Evolutionary conservation across 257 asterid species (phyloP), one percentile per base, ranked within the genome.

Genomic region (Nicotiana paniculata): DNA sequence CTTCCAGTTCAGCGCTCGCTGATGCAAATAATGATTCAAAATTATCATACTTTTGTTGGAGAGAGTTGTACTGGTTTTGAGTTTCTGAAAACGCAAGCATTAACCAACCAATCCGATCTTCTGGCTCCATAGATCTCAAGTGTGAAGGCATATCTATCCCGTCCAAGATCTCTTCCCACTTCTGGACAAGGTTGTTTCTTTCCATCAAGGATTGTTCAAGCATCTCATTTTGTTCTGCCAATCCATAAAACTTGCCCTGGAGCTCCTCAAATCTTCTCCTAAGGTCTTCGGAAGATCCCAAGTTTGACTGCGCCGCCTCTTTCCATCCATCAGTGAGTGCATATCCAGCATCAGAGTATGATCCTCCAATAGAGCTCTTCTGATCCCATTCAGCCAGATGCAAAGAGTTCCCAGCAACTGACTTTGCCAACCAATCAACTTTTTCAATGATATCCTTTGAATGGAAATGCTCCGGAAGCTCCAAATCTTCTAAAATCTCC

Each of bases 191-290:
- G 86, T 88, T 92, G 92, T 93, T 96, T 87, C 98, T 90, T 86
- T 94, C 96, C 95, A 92, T 84, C 85, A 96, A 86, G 64, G 99
- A 93, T 85, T 94, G 99, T 87, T 96, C 99, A 89, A 96, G 99
- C 97, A 96, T 96, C 90, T 94, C 99, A 83, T 93, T 96, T 77
- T 94, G 99, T 88, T 94, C 99, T 3, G 99, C 99, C 90, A 96
- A 88, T 83, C 90, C 97, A 87, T 93, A 94, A 83, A 92, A 94
- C 87, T 91, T 96, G 89, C 86, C 90, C 81, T 92, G 97, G 86
- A 96, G 86, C 83, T 96, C 99, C 85, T 94, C 99, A 80, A 84
- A 94, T 89, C 89, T 87, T 89, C 91, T 88, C 85, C 90, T 86
- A 59, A 91, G 84, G 65, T 93, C 97, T 81, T 96, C 99, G 83